These are phyloP conservation scores for Trichoderma cornu-damae DNA, from an alignment of 2,329 filamentous ascomycete species.

Conservation along the genomic window DNA sequence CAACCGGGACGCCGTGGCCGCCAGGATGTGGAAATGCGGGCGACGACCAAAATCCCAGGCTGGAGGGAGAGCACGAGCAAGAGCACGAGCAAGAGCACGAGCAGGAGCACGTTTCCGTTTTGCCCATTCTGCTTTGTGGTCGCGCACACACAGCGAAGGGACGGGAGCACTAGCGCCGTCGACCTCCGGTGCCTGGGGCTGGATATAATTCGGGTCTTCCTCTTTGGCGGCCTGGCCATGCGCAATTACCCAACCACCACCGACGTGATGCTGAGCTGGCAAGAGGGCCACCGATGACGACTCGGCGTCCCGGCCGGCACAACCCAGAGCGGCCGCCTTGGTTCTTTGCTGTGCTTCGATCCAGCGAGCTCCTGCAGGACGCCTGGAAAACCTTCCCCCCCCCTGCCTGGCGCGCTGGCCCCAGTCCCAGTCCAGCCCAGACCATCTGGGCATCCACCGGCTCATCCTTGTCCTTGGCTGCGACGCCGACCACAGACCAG, in stretches of 20 bases:
- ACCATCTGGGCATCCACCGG: slow-evolving; percentile 32
- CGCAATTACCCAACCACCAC: slow-evolving; percentile 2
- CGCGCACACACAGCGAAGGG: neutral
- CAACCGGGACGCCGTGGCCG: slow-evolving; percentile 1
- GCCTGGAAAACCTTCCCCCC: slow-evolving; percentile 9
- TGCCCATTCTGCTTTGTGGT: neutral
- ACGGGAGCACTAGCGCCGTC: neutral
- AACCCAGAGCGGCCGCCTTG: neutral
- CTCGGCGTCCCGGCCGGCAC: neutral
- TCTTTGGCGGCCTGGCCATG: neutral
- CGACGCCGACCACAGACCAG: slow-evolving; percentile 19
- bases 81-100: neutral
- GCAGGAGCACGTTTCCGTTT: neutral
- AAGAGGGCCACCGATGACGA: slow-evolving; percentile 9
- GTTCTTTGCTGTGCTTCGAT: neutral
- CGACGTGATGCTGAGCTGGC: slow-evolving; percentile 15
- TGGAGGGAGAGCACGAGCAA: neutral
- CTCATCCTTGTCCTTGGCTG: slow-evolving; percentile 24
- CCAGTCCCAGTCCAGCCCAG: slow-evolving; percentile 21
- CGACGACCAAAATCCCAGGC: neutral
- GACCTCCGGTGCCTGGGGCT: neutral
- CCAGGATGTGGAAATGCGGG: neutral
- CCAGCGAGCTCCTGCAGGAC: slow-evolving; percentile 9
- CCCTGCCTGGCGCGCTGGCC: slow-evolving; percentile 19
- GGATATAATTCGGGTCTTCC: neutral